These are phyloP conservation scores for Dioscorea dumetorum DNA, from an alignment of 106 monocot genomes.

Conservation along the genomic window DNA sequence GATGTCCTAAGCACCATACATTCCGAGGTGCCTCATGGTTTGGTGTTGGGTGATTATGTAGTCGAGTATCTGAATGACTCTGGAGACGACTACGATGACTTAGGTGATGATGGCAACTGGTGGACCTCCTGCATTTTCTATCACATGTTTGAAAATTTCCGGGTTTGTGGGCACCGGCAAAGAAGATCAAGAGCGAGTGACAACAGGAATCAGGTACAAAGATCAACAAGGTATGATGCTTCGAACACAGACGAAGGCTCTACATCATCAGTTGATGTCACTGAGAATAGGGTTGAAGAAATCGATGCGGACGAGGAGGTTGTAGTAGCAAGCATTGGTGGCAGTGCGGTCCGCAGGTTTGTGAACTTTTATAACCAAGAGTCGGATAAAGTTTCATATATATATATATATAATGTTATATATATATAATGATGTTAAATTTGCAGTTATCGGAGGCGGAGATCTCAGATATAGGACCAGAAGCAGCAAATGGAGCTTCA, in stretches of 20 bases:
- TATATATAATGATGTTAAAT: too few relatives aligned
- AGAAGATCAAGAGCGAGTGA: constrained; percentile 16
- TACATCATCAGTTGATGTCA: constrained; percentile 7
- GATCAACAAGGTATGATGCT: constrained; percentile 11
- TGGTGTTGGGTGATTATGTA: constrained; percentile 44
- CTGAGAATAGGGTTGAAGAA: constrained; percentile 15
- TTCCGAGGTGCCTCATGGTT: constrained; percentile 31
- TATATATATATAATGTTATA: too few relatives aligned
- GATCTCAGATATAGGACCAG: constrained; percentile 6
- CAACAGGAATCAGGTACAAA: background rate
- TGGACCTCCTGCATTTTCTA: constrained; percentile 39
- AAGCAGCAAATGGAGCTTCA: too few relatives aligned
- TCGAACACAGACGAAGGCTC: constrained; percentile 18
- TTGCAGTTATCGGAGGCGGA: constrained; percentile 16
- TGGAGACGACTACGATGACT: constrained; percentile 29
- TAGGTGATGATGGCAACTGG: constrained; percentile 30
- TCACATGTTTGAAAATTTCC: constrained; percentile 27
- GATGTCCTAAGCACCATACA: constrained; percentile 44
- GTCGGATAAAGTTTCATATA: background rate
- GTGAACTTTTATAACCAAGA: background rate
- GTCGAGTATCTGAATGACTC: constrained; percentile 30
- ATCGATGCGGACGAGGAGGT: constrained; percentile 11
- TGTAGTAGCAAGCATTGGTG: background rate
- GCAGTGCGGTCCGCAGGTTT: constrained; percentile 2
- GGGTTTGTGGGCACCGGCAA: constrained; percentile 15